Evolutionary conservation across 257 asterid genomes (phyloP).

Genomic region (Rehmannia glutinosa): DNA sequence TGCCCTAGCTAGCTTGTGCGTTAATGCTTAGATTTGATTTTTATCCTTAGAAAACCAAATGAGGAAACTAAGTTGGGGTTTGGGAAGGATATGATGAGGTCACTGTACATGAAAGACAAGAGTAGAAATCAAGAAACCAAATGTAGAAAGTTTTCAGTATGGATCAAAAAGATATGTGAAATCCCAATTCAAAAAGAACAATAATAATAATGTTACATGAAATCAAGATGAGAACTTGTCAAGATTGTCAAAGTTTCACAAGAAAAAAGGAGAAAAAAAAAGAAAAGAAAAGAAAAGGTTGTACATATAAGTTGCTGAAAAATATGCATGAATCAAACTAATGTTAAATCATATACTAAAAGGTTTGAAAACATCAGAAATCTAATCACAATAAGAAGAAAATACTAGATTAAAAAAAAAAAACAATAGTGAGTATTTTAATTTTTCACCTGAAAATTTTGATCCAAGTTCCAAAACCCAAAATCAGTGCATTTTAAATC

Average conservation of each 20-base stretch:
- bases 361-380: too few species aligned
- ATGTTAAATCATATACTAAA: conserved; percentile 25
- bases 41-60: conserved; percentile 33
- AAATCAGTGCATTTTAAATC: not conserved
- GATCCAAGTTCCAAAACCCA: conserved; percentile 11
- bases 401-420: too few species aligned
- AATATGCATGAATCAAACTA: not conserved
- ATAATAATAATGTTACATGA: conserved; percentile 29
- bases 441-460: conserved; percentile 1
- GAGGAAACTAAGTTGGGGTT: conserved; percentile 56
- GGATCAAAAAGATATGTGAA: conserved; percentile 25
- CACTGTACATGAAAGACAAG: conserved; percentile 49
- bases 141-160: conserved; percentile 28
- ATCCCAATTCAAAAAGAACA: conserved; percentile 19
- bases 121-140: conserved; percentile 32
- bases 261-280: not conserved
- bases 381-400: not conserved
- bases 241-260: conserved; percentile 17
- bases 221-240: conserved; percentile 36
- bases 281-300: not conserved
- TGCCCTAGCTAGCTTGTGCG: too few species aligned
- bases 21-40: conserved; percentile 32
- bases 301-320: not conserved
- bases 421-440: conserved; percentile 18
- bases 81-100: conserved; percentile 36